These are phyloP conservation scores for Colletotrichum sp. DNA, from an alignment of 2,329 filamentous ascomycete genomes.

Conservation along the genomic window DNA sequence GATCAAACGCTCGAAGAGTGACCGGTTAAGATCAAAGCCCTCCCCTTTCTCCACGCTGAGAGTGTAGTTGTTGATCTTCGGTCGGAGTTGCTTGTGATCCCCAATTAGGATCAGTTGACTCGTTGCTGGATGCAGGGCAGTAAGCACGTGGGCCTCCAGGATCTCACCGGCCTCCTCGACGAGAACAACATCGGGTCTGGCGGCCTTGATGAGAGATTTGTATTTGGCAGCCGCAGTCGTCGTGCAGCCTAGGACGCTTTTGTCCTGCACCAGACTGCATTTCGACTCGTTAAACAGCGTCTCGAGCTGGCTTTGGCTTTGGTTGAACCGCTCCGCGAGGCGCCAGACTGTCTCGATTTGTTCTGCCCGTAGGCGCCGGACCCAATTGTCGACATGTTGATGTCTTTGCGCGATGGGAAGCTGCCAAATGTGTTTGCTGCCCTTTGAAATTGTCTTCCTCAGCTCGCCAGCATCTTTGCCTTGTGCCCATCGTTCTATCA, in stretches of 20 bases:
- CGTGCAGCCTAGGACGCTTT: conserved; percentile 71
- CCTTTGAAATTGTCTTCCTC: conserved; percentile 24
- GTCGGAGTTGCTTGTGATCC: too few relatives aligned
- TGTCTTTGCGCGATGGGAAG: conserved; percentile 33
- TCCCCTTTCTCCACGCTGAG: conserved; percentile 68
- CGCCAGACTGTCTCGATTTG: conserved; percentile 44
- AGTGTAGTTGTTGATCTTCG: conserved; percentile 42
- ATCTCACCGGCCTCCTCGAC: too few relatives aligned
- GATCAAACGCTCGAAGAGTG: conserved; percentile 73
- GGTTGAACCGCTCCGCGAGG: conserved; percentile 45
- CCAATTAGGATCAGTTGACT: too few relatives aligned
- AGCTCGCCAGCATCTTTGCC: background rate
- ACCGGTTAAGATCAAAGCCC: conserved; percentile 71
- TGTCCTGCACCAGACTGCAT: conserved; percentile 50
- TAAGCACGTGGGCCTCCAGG: too few relatives aligned
- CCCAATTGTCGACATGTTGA: conserved; percentile 45
- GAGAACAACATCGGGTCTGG: too few relatives aligned
- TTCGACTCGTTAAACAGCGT: conserved; percentile 49
- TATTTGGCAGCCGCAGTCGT: conserved; percentile 74
- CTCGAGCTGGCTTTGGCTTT: conserved; percentile 43
- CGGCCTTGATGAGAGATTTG: conserved; percentile 31
- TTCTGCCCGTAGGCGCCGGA: conserved; percentile 52
- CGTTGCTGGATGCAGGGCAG: too few relatives aligned
- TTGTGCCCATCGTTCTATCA: conserved; percentile 57
- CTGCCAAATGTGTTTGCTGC: conserved; percentile 53